A percentile compares a stretch with the other conserved stretches of the same genome.
Evolutionary conservation across 192 early-diverging fungal genomes (phyloP).

Genomic region (Haplosporangium gracile): DNA sequence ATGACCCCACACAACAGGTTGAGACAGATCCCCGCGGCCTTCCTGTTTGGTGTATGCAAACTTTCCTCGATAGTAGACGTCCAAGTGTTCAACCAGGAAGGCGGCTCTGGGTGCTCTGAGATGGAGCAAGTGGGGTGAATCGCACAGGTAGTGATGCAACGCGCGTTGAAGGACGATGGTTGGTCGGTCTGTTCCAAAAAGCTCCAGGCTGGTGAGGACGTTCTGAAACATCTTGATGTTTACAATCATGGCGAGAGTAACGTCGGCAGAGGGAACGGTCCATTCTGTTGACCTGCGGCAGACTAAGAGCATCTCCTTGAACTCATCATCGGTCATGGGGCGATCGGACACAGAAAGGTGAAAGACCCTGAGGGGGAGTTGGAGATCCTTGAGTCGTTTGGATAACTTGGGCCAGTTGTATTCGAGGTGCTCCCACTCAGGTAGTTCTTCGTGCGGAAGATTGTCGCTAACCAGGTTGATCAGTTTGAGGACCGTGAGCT

Average conservation of each 20-base stretch:
- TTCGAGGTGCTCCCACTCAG: neutral
- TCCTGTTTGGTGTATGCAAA: neutral
- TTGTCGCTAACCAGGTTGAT: conserved; percentile 6
- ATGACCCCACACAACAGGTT: neutral
- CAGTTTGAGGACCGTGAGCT: neutral
- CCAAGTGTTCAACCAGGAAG: neutral
- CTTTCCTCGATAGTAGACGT: neutral
- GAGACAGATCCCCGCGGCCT: neutral
- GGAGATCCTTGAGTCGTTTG: neutral
- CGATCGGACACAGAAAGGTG: neutral
- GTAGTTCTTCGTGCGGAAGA: neutral
- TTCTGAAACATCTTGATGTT: neutral
- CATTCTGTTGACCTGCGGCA: neutral
- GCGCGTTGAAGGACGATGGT: neutral
- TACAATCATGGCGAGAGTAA: neutral
- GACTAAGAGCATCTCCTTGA: neutral
- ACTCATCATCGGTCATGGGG: neutral
- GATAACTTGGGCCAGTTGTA: neutral
- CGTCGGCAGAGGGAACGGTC: neutral
- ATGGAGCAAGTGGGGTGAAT: conserved; percentile 13
- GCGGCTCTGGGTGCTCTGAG: neutral
- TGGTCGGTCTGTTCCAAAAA: neutral
- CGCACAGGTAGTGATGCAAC: neutral
- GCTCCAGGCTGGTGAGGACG: neutral
- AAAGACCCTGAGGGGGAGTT: neutral